Evolutionary conservation across 225 moss, liverwort and hornwort species (phyloP).

Genomic region (Straminergon stramineum): DNA sequence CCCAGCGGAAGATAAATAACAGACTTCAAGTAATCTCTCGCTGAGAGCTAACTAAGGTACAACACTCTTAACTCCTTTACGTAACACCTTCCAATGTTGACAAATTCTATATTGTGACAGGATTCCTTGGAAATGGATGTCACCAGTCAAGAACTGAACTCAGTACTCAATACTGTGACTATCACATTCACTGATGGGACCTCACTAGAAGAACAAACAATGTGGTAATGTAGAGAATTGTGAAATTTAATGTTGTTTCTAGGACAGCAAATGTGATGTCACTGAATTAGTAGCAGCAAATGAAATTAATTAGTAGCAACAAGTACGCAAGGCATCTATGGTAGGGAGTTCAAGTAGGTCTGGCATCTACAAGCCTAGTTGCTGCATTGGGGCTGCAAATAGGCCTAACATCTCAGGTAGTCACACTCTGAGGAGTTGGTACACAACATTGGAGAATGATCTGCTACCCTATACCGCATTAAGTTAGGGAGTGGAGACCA

Average conservation of each 20-base stretch:
- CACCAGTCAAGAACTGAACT: rapidly evolving
- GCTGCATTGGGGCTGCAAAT: too few species aligned
- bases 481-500: background rate
- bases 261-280: background rate
- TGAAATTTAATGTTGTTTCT: background rate
- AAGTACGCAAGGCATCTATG: background rate
- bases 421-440: too few species aligned
- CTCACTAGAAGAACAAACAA: rapidly evolving
- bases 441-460: too few species aligned
- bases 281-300: background rate
- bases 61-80: background rate
- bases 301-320: background rate
- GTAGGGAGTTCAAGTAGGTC: background rate
- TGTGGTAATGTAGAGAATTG: background rate
- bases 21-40: background rate
- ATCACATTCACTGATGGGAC: background rate
- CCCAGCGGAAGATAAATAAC: background rate
- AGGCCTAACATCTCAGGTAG: too few species aligned
- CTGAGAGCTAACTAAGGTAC: background rate
- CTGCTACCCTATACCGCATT: background rate
- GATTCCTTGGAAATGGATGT: background rate
- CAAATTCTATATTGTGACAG: background rate
- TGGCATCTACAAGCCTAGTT: too few species aligned
- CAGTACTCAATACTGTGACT: background rate
- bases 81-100: background rate